phyloP scores from a whole-genome alignment of 441 rosid genomes.

The Adansonia madagascariensis region DNA sequence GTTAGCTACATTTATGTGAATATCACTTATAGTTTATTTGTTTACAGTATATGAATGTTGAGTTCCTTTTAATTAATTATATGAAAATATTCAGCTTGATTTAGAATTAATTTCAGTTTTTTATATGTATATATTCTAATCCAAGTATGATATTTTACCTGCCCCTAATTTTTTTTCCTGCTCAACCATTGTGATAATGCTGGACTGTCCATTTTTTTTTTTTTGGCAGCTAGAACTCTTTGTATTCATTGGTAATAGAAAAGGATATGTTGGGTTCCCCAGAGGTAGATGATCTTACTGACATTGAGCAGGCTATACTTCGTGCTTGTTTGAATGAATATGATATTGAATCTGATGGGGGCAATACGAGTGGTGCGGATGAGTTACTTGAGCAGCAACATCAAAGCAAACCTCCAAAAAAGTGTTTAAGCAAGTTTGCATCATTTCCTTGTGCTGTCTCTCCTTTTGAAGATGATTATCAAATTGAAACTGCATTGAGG shows the following conservation, averaged over 20 bases:
- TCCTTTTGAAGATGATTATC: constrained; percentile 39
- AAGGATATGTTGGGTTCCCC: constrained; percentile 43
- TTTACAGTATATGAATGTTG: background rate
- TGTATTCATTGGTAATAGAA: constrained; percentile 10
- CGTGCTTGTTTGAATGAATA: constrained; percentile 36
- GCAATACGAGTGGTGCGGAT: constrained; percentile 38
- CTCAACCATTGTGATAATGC: background rate
- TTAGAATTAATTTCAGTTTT: background rate
- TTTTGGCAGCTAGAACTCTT: constrained; percentile 32
- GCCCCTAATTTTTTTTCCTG: background rate
- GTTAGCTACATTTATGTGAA: background rate
- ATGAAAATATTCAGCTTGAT: background rate
- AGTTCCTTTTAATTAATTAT: background rate
- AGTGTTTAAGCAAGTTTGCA: constrained; percentile 32
- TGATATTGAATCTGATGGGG: constrained; percentile 48
- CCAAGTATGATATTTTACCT: background rate
- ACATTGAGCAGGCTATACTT: constrained; percentile 30
- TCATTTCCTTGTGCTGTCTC: constrained; percentile 35
- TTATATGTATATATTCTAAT: background rate
- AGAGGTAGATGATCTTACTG: constrained; percentile 47
- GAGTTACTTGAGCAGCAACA: constrained; percentile 35
- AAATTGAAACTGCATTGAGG: constrained; percentile 40
- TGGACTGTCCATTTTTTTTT: background rate
- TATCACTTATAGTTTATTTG: background rate
- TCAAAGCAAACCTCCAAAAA: constrained; percentile 28